A percentile compares a stretch with the other conserved stretches of the same genome.
Conservation (phyloP, 2,329 filamentous ascomycete genomes). For the Claviceps maximensis region DNA sequence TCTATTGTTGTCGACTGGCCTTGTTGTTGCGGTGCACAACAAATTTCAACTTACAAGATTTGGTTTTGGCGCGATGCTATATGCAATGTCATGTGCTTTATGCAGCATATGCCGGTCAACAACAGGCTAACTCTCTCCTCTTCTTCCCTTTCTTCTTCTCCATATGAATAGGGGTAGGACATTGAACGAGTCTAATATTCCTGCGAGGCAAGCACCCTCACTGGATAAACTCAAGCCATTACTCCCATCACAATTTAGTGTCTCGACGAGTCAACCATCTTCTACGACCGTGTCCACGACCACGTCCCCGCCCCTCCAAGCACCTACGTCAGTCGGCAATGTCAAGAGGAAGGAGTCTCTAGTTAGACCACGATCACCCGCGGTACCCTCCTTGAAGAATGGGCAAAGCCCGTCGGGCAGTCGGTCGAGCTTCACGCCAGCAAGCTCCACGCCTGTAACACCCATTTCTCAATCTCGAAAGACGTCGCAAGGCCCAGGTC, state of each 20-base stretch:
- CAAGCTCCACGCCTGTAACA: constrained; percentile 1
- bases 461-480: neutral
- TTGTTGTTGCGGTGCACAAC: constrained; percentile 1
- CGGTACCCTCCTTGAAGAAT: constrained; percentile 6
- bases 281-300: neutral
- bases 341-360: constrained; percentile 6
- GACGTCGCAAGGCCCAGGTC: neutral
- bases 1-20: neutral
- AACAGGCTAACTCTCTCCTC: neutral
- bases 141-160: neutral
- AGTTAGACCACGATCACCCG: constrained; percentile 7
- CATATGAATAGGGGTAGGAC: constrained; percentile 21
- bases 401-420: constrained; percentile 5
- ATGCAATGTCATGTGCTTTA: neutral
- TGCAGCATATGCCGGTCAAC: neutral
- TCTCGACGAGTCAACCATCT: constrained; percentile 8
- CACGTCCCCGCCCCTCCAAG: constrained; percentile 1
- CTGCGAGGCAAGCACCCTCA: constrained; percentile 31
- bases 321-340: neutral
- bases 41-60: neutral
- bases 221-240: constrained; percentile 30
- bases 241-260: constrained; percentile 17
- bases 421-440: constrained; percentile 7
- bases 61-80: neutral
- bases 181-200: constrained; percentile 40